Percentiles rank a stretch among this genome's conserved stretches.
These are phyloP conservation scores for Arctostaphylos glauca DNA, from an alignment of 148 eudicot genomes.

Conservation along the genomic window DNA sequence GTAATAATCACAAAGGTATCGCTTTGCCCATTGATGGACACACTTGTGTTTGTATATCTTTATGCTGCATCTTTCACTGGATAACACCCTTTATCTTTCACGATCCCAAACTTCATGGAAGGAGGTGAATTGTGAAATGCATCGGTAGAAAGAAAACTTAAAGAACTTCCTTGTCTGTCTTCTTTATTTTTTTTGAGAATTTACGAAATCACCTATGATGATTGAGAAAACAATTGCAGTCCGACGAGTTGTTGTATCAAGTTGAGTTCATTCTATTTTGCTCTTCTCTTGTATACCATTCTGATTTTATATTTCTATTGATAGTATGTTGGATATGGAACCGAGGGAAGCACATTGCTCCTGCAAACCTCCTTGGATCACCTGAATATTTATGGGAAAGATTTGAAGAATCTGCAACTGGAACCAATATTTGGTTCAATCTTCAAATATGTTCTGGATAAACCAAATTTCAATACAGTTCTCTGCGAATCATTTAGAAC, in stretches of 20 bases:
- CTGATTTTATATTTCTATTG: slow-evolving; percentile 14
- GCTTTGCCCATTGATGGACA: neutral
- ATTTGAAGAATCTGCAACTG: slow-evolving; percentile 48
- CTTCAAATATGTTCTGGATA: slow-evolving; percentile 59
- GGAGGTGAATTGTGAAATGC: neutral
- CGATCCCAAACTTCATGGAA: neutral
- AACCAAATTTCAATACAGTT: slow-evolving; percentile 76
- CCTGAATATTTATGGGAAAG: slow-evolving; percentile 44
- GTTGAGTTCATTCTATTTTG: slow-evolving; percentile 3
- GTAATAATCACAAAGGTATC: neutral
- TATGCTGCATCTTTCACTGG: neutral
- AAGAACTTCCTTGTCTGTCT: neutral
- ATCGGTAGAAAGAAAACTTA: neutral
- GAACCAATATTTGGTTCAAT: slow-evolving; percentile 57
- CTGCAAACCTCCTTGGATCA: slow-evolving; percentile 71
- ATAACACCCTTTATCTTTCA: neutral
- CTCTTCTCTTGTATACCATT: neutral
- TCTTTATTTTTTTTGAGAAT: neutral
- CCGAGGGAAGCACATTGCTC: slow-evolving; percentile 63
- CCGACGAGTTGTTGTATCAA: neutral
- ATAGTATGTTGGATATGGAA: slow-evolving; percentile 60
- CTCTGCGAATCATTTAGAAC: slow-evolving; percentile 59
- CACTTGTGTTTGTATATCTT: neutral
- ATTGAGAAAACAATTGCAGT: neutral
- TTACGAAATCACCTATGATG: neutral